phyloP scores from a whole-genome alignment of 2,329 filamentous ascomycete genomes.

The Xenoacremonium recifei region DNA sequence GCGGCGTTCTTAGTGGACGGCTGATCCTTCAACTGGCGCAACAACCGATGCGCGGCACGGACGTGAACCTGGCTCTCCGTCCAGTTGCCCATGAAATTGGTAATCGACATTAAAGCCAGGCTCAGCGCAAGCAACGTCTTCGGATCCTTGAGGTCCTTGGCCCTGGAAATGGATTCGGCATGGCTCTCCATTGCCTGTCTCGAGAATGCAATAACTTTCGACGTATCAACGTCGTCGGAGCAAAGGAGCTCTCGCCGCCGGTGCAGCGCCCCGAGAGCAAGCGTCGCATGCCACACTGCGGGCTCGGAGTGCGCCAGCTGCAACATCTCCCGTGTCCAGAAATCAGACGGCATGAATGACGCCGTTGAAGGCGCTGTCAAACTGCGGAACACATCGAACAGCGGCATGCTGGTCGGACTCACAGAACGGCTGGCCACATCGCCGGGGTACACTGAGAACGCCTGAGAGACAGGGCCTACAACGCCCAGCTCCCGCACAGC shows the following conservation, averaged over 20 bases:
- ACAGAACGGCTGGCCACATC: slow-evolving; percentile 3
- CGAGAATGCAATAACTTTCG: slow-evolving; percentile 7
- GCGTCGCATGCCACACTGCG: slow-evolving; percentile 34
- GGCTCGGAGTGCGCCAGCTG: slow-evolving; percentile 34
- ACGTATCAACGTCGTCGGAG: slow-evolving; percentile 5
- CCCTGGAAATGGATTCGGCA: slow-evolving; percentile 25
- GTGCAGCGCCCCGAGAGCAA: slow-evolving; percentile 35
- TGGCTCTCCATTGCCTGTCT: slow-evolving; percentile 27
- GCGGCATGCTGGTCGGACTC: slow-evolving; percentile 13
- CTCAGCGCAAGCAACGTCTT: slow-evolving; percentile 29
- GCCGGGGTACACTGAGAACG: slow-evolving; percentile 18
- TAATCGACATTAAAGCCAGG: slow-evolving; percentile 29
- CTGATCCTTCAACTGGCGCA: slow-evolving; percentile 17
- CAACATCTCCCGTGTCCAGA: slow-evolving; percentile 31
- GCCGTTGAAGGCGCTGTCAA: slow-evolving; percentile 28
- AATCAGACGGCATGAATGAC: slow-evolving; percentile 27
- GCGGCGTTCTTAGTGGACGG: slow-evolving; percentile 15
- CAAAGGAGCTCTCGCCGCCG: slow-evolving; percentile 20
- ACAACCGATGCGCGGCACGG: slow-evolving; percentile 25
- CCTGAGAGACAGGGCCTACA: slow-evolving; percentile 28
- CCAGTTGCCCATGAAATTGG: slow-evolving; percentile 32
- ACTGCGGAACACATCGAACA: slow-evolving; percentile 36
- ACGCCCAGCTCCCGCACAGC: slow-evolving; percentile 26
- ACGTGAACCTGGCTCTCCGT: slow-evolving; percentile 31
- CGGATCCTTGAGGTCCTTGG: slow-evolving; percentile 24